phyloP scores from a whole-genome alignment of 2,329 filamentous ascomycete genomes.

The Cordyceps militaris region DNA sequence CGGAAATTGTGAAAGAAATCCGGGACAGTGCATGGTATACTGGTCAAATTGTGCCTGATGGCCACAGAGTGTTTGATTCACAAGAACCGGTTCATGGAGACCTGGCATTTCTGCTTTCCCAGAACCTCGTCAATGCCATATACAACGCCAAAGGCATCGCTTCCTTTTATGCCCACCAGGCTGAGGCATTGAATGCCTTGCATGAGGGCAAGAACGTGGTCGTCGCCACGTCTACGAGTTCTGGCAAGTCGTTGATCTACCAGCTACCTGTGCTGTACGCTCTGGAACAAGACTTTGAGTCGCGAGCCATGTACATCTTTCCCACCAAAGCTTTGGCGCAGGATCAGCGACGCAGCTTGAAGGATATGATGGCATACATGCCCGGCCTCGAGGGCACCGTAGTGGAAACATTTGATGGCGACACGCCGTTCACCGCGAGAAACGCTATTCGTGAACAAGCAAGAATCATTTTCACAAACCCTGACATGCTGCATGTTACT shows the following conservation, averaged over 20 bases:
- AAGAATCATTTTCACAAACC: conserved; percentile 93
- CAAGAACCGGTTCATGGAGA: conserved; percentile 78
- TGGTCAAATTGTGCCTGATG: conserved; percentile 86
- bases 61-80: conserved; percentile 82
- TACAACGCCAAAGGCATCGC: conserved; percentile 89
- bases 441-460: conserved; percentile 80
- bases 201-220: conserved; percentile 80
- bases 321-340: conserved; percentile 95
- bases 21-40: conserved; percentile 81
- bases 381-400: conserved; percentile 65
- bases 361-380: conserved; percentile 77
- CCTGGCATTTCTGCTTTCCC: conserved; percentile 77
- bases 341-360: conserved; percentile 83
- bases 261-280: conserved; percentile 87
- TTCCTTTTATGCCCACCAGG: conserved; percentile 82
- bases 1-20: conserved; percentile 79
- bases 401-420: conserved; percentile 93
- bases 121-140: conserved; percentile 88
- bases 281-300: conserved; percentile 67
- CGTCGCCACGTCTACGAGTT: conserved; percentile 89
- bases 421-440: conserved; percentile 76
- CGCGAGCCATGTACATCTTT: conserved; percentile 94
- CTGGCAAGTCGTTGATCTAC: conserved; percentile 96
- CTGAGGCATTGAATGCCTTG: conserved; percentile 85
- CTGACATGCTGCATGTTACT: conserved; percentile 93